A percentile compares a stretch with the other conserved stretches of the same genome.
Evolutionary conservation across 2,329 filamentous ascomycete species (phyloP).

Genomic region (Xylariales sp.): DNA sequence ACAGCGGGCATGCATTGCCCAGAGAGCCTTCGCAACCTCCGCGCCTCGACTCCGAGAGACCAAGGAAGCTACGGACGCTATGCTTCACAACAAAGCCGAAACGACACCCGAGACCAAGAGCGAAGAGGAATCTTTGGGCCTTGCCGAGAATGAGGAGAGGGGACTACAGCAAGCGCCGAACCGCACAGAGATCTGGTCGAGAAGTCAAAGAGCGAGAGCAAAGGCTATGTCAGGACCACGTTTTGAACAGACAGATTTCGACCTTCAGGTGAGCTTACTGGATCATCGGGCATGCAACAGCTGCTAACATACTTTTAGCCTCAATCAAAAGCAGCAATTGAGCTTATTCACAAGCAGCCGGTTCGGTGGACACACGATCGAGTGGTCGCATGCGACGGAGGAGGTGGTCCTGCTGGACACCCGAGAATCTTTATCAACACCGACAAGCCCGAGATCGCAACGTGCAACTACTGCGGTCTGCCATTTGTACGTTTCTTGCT

Average conservation of each 20-base stretch:
- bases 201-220: conserved; percentile 75
- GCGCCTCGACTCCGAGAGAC: conserved; percentile 37
- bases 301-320: too few relatives aligned
- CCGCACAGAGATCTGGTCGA: conserved; percentile 73
- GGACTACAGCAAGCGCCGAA: conserved; percentile 76
- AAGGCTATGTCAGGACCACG: conserved; percentile 88
- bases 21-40: conserved; percentile 45
- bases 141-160: conserved; percentile 40
- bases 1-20: conserved; percentile 38
- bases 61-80: conserved; percentile 28
- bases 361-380: conserved; percentile 85
- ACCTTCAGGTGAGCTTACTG: conserved; percentile 72
- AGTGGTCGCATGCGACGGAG: conserved; percentile 84
- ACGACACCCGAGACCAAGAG: conserved; percentile 39
- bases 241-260: conserved; percentile 96
- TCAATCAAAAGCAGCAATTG: conserved; percentile 82
- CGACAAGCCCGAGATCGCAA: conserved; percentile 90
- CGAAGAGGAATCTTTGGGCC: conserved; percentile 33
- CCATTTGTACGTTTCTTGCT: conserved; percentile 69
- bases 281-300: too few relatives aligned
- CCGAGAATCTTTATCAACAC: conserved; percentile 96
- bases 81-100: conserved; percentile 34
- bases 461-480: conserved; percentile 88
- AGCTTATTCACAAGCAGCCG: conserved; percentile 92
- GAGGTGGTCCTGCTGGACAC: conserved; percentile 84